Evolutionary conservation across 768 basidiomycete species (phyloP).

Genomic region (Mycena belliarum): DNA sequence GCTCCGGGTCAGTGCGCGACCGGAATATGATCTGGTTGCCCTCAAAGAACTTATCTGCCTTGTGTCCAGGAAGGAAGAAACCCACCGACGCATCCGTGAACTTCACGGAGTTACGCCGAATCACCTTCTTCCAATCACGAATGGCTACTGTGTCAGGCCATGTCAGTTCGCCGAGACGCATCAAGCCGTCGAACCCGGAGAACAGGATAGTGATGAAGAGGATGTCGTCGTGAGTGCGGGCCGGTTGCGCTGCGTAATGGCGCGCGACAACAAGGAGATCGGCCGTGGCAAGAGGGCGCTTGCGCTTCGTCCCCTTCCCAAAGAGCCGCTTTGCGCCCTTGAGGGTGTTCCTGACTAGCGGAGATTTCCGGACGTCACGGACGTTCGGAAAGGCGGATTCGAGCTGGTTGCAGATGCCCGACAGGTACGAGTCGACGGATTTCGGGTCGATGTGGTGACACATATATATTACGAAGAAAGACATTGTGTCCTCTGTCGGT

Average conservation of each 20-base stretch:
- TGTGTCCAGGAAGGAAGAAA: slow-evolving; percentile 38
- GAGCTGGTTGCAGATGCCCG: slow-evolving; percentile 40
- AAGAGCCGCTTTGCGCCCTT: slow-evolving; percentile 29
- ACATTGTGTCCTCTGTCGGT: no score
- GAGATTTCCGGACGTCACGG: slow-evolving; percentile 20
- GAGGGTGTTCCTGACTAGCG: slow-evolving; percentile 31
- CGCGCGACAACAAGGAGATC: slow-evolving; percentile 16
- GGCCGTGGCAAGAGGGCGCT: slow-evolving; percentile 26
- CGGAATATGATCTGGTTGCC: no score
- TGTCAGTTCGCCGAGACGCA: slow-evolving; percentile 35
- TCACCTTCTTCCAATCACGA: no score
- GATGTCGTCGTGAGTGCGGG: slow-evolving; percentile 28
- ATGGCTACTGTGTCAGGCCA: slow-evolving; percentile 25
- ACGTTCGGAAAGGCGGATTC: slow-evolving; percentile 36
- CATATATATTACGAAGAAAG: no score
- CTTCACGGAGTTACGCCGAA: slow-evolving; percentile 24
- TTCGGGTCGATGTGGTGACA: slow-evolving; percentile 37
- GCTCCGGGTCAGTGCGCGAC: no score
- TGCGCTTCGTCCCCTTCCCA: slow-evolving; percentile 24
- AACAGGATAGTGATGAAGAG: slow-evolving; percentile 31
- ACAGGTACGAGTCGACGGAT: slow-evolving; percentile 39
- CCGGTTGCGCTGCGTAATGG: no score
- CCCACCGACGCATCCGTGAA: slow-evolving; percentile 21
- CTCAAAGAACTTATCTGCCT: no score
- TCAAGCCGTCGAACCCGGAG: slow-evolving; percentile 32